Conservation (phyloP, 1,284 basidiomycete genomes). For the Uromyces viciae-fabae region DNA sequence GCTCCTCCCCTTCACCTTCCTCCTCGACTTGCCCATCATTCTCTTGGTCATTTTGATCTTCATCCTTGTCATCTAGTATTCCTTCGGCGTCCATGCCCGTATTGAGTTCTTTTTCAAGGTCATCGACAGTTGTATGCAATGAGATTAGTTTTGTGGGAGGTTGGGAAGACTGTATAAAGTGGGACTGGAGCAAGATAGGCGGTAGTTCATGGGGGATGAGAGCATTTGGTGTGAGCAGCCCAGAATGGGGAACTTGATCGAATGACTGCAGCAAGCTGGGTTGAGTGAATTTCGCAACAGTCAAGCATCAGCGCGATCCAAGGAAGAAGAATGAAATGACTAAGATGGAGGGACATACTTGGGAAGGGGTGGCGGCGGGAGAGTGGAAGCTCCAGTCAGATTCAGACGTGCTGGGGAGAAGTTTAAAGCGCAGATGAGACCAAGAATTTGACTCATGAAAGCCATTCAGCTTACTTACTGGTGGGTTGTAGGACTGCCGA, state of each 20-base stretch:
- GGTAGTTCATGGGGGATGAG: neutral
- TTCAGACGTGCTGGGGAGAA: neutral
- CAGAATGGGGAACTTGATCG: constrained; percentile 5
- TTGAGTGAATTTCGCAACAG: neutral
- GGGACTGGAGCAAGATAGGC: neutral
- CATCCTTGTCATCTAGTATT: neutral
- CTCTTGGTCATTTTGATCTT: too few species aligned
- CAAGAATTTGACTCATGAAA: too few species aligned
- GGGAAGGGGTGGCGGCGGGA: neutral
- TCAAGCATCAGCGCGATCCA: neutral
- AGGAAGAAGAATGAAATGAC: neutral
- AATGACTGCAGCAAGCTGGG: neutral
- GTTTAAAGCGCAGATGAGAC: too few species aligned
- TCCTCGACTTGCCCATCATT: neutral
- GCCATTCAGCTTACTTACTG: too few species aligned
- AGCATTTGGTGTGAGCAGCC: neutral
- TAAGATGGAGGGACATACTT: neutral
- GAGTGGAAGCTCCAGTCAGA: neutral
- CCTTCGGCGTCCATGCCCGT: neutral
- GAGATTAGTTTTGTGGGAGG: neutral
- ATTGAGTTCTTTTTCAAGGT: neutral
- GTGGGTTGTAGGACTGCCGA: neutral
- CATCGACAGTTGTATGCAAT: neutral
- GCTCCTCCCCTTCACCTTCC: constrained; percentile 5
- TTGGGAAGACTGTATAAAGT: neutral